phyloP scores from a whole-genome alignment of 805 yeast genomes.

The Saccharomyces paradoxus region DNA sequence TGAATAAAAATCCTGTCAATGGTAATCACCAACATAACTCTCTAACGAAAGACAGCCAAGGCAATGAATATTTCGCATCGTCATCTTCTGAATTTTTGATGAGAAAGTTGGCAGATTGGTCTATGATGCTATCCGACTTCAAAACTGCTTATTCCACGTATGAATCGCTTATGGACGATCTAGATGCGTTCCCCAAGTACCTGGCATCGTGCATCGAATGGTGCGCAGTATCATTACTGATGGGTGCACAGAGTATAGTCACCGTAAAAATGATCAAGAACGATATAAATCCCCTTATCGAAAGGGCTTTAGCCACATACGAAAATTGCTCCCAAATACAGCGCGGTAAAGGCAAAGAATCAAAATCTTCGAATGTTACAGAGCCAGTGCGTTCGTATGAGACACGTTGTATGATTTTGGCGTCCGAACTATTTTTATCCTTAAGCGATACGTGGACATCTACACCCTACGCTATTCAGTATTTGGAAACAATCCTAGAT shows the following conservation, averaged over 20 bases:
- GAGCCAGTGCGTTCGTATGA: conserved; percentile 45
- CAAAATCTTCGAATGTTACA: conserved; percentile 26
- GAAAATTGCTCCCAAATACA: conserved; percentile 33
- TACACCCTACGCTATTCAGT: conserved; percentile 36
- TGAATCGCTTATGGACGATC: conserved; percentile 73
- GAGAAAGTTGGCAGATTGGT: conserved; percentile 85
- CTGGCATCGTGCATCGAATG: conserved; percentile 80
- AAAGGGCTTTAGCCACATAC: conserved; percentile 24
- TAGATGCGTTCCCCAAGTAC: conserved; percentile 40
- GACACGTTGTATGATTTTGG: conserved; percentile 54
- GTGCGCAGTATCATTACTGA: conserved; percentile 63
- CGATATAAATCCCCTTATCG: conserved; percentile 37
- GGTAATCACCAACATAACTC: conserved; percentile 15
- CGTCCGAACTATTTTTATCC: conserved; percentile 58
- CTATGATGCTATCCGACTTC: conserved; percentile 84
- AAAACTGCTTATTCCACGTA: conserved; percentile 75
- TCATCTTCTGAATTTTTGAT: conserved; percentile 63
- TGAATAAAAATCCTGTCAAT: conserved; percentile 14
- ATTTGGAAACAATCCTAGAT: conserved; percentile 39
- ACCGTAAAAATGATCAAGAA: conserved; percentile 37
- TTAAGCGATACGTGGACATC: conserved; percentile 37
- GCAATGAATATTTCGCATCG: conserved; percentile 51
- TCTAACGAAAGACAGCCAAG: conserved; percentile 38
- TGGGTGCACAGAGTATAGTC: conserved; percentile 42
- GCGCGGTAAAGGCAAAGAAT: not conserved